Base-by-base conservation (phyloP, 257 asterid genomes). In the Buddleja alternifolia region DNA sequence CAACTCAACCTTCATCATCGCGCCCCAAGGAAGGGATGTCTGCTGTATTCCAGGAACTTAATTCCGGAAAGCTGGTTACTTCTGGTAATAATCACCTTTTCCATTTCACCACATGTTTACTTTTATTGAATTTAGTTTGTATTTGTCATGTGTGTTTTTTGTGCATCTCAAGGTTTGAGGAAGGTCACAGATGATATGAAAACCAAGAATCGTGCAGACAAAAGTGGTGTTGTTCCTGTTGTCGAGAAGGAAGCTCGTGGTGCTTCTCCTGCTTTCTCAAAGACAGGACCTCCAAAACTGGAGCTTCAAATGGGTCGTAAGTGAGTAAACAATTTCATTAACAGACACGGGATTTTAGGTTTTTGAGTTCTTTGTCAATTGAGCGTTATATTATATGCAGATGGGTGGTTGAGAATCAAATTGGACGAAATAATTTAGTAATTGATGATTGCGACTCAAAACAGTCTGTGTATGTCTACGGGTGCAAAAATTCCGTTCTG, bases 301-400 rank as follows among this genome's bases (percentile, higher is more conserved):
- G 99, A 94, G 84, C 97, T 91, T 77, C 97, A 89, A 79, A 89
- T 94, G 99, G 99, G 99, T 83, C 97, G 99, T 66, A 94, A 91
- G 99, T 94, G 80, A 87, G 99, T 91, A 66, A 60, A 58, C 39
- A 19, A 9, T 40, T 37, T 21, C 48, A 61, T 63, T 65, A 7
- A n/a, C 17, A 1, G 50, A 8, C 39, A 60, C 47, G 60, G 45
- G 51, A 25, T 69, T 67, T 66, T 65, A 42, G 46, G 41, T 56
- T 63, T 29, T 65, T 57, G 29, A 67, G 55, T 64, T 45, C 16
- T 58, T 56, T 40, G 53, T 32, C 70, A 75, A 34, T 53, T 55
- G 44, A 57, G 50, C 64, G 66, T 66, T 66, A 19, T 74, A 57
- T 70, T 60, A 36, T 32, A 2, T 74, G 74, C 90, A 94, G 99